Evolutionary conservation across 2,329 filamentous ascomycete species (phyloP).

Genomic region (Bipolaris bicolor): DNA sequence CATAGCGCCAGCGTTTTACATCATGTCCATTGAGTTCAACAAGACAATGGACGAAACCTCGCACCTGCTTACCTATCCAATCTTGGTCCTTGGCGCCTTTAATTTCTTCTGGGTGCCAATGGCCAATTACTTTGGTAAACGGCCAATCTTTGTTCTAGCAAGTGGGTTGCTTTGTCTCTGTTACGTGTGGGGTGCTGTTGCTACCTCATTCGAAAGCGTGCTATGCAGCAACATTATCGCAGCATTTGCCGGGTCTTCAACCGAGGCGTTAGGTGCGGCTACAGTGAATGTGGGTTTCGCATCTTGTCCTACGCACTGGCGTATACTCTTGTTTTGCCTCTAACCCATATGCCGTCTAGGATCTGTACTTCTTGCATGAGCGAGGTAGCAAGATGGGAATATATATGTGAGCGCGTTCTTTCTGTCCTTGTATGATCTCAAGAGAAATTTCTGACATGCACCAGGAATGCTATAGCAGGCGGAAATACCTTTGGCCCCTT

Average conservation of each 20-base stretch:
- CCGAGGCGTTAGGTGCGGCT: conserved; percentile 53
- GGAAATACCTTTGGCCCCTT: conserved; percentile 50
- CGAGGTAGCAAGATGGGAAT: conserved; percentile 46
- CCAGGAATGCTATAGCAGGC: conserved; percentile 42
- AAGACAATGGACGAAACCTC: conserved; percentile 55
- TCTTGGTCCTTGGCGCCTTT: conserved; percentile 57
- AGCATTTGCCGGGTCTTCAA: conserved; percentile 54
- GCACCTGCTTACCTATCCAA: conserved; percentile 49
- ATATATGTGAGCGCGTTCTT: conserved; percentile 37
- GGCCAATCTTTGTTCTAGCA: conserved; percentile 55
- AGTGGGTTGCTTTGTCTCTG: conserved; percentile 53
- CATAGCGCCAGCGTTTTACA: conserved; percentile 52
- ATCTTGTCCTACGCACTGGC: neutral
- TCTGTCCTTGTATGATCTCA: neutral
- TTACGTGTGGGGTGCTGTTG: conserved; percentile 56
- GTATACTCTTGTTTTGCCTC: neutral
- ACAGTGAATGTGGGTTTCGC: conserved; percentile 41
- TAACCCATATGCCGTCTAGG: conserved; percentile 6
- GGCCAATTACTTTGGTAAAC: conserved; percentile 56
- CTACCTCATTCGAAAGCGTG: conserved; percentile 51
- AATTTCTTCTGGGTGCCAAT: conserved; percentile 61
- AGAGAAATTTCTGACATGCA: neutral
- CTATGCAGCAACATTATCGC: conserved; percentile 55
- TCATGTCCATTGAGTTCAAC: conserved; percentile 54
- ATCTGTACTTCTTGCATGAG: conserved; percentile 44